These are phyloP conservation scores for Litsea cubeba DNA, from an alignment of 164 flowering plant species.

Conservation along the genomic window DNA sequence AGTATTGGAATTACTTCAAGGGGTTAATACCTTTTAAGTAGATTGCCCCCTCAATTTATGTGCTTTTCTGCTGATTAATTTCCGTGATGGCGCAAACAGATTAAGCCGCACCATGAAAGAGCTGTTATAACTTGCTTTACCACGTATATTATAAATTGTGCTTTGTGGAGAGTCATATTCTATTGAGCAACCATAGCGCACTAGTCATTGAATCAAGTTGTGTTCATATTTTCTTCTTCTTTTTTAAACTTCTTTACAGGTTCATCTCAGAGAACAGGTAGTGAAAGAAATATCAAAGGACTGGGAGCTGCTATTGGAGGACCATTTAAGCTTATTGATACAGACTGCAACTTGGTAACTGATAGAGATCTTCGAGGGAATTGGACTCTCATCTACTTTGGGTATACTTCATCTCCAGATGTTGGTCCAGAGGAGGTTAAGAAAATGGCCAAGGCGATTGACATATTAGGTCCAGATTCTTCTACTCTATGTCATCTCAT, in stretches of 20 bases:
- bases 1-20: too few species aligned
- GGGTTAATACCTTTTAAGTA: too few species aligned
- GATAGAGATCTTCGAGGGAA: slow-evolving; percentile 56
- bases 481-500: not conserved
- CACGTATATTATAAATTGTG: not conserved
- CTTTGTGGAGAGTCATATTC: not conserved
- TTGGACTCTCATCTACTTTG: slow-evolving; percentile 89
- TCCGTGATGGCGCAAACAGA: too few species aligned
- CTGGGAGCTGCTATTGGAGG: slow-evolving; percentile 75
- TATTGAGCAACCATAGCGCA: too few species aligned
- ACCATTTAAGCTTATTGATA: slow-evolving; percentile 61
- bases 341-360: slow-evolving; percentile 45
- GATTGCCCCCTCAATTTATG: too few species aligned
- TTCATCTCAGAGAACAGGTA: slow-evolving; percentile 17
- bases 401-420: slow-evolving; percentile 93
- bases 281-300: slow-evolving; percentile 14
- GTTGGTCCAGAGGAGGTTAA: slow-evolving; percentile 73
- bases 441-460: slow-evolving; percentile 61
- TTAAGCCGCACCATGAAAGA: not conserved
- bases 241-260: not conserved
- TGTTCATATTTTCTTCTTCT: not conserved
- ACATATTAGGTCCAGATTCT: slow-evolving; percentile 48
- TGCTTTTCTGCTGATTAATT: too few species aligned
- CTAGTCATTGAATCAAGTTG: too few species aligned
- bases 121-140: not conserved